A percentile compares a stretch with the other conserved stretches of the same genome.
These are phyloP conservation scores for Aspergillus sp. DNA, from an alignment of 2,329 filamentous ascomycete species.

Conservation along the genomic window DNA sequence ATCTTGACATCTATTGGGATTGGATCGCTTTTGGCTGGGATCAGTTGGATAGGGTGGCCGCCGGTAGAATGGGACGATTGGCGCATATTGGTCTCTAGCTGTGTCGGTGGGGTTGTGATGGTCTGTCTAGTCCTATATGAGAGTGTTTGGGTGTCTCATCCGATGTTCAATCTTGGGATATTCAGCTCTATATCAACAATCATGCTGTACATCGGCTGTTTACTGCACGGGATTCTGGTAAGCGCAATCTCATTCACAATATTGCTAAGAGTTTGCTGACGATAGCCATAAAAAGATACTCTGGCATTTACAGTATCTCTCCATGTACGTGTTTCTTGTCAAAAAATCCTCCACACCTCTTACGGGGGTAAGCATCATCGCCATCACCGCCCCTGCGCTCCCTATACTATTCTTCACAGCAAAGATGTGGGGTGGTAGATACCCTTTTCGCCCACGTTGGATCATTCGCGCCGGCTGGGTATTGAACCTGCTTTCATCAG, in stretches of 20 bases:
- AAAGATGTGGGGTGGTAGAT: slow-evolving; percentile 12
- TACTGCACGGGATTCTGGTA: slow-evolving; percentile 47
- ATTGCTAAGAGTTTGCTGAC: background rate
- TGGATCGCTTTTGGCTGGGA: slow-evolving; percentile 41
- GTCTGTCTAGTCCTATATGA: slow-evolving; percentile 39
- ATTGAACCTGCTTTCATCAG: slow-evolving; percentile 36
- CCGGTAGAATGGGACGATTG: slow-evolving; percentile 39
- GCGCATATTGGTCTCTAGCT: slow-evolving; percentile 41
- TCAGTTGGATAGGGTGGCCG: slow-evolving; percentile 45
- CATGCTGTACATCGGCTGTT: slow-evolving; percentile 42
- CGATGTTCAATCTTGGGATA: slow-evolving; percentile 38
- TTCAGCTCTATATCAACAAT: slow-evolving; percentile 37
- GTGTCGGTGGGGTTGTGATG: slow-evolving; percentile 33
- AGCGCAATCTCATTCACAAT: slow-evolving; percentile 14
- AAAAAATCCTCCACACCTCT: slow-evolving; percentile 32
- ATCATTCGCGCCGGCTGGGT: slow-evolving; percentile 45
- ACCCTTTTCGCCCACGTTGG: slow-evolving; percentile 33
- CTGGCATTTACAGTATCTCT: slow-evolving; percentile 43
- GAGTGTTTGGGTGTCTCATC: slow-evolving; percentile 30
- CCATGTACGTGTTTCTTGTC: slow-evolving; percentile 42
- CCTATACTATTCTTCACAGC: slow-evolving; percentile 21
- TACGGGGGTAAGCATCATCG: slow-evolving; percentile 41
- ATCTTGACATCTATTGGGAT: slow-evolving; percentile 39
- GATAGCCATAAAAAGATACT: slow-evolving; percentile 33
- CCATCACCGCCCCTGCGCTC: slow-evolving; percentile 32